Evolutionary conservation across 140 eudicot species (phyloP).

Genomic region (Ambrosia hybrid): DNA sequence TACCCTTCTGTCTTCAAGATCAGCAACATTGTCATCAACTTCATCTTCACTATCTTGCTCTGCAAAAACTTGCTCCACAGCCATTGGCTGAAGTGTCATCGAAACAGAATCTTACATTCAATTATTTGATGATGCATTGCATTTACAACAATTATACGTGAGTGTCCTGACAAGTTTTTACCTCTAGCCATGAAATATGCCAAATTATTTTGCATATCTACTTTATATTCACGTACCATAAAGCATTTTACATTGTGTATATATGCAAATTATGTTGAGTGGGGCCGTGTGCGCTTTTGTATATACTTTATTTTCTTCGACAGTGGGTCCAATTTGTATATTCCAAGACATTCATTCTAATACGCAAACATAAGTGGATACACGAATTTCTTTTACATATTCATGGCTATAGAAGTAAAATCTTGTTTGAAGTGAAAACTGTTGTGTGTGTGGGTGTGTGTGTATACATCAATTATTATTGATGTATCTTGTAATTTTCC

Average conservation of each 20-base stretch:
- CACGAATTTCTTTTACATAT: neutral
- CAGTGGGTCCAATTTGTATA: neutral
- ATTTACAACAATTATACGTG: neutral
- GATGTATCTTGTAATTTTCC: too few species aligned
- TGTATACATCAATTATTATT: neutral
- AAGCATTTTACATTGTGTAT: too few species aligned
- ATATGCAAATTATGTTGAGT: too few species aligned
- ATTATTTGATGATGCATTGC: neutral
- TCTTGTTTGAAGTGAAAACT: neutral
- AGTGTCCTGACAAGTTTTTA: too few species aligned
- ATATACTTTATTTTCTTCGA: neutral
- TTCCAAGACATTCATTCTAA: neutral
- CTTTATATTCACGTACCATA: neutral
- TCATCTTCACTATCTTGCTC: constrained; percentile 95
- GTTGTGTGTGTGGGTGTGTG: too few species aligned
- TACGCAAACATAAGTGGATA: neutral
- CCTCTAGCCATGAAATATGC: too few species aligned
- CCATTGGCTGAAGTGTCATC: constrained; percentile 55
- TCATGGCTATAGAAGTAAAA: neutral
- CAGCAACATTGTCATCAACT: constrained; percentile 87
- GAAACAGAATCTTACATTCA: neutral
- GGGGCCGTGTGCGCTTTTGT: too few species aligned
- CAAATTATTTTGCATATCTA: neutral
- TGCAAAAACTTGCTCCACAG: constrained; percentile 76
- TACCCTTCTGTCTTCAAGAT: constrained; percentile 87